Evolutionary conservation across 2,329 filamentous ascomycete species (phyloP).

Genomic region (Botrytis porri): DNA sequence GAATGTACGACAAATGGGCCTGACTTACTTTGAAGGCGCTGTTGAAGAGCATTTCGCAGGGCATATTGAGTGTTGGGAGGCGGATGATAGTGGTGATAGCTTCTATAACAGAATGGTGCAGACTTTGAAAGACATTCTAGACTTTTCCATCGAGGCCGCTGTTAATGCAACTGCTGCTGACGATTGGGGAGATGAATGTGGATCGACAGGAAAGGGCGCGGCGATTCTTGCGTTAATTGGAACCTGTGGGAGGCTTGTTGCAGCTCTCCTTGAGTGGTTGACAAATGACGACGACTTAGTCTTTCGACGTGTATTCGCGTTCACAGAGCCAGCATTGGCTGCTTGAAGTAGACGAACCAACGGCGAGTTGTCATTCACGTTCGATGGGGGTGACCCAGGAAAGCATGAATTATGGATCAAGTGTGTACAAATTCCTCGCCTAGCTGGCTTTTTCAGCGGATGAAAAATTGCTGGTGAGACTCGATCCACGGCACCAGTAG

Average conservation of each 20-base stretch:
- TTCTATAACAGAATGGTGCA: neutral
- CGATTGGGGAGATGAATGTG: neutral
- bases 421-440: neutral
- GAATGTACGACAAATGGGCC: neutral
- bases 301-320: neutral
- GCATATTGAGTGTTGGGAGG: neutral
- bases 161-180: neutral
- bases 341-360: neutral
- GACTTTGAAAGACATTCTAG: neutral
- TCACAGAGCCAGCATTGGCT: neutral
- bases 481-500: no score
- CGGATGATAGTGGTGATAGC: neutral
- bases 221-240: neutral
- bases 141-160: neutral
- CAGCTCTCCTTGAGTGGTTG: neutral
- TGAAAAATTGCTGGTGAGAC: no score
- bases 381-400: neutral
- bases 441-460: no score
- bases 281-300: neutral
- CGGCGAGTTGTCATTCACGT: neutral
- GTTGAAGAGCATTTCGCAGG: neutral
- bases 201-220: neutral
- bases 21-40: neutral
- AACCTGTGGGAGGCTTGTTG: neutral
- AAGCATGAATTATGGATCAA: neutral